These are phyloP conservation scores for Zizania latifolia DNA, from an alignment of 176 grass and related monocot species.

Conservation along the genomic window DNA sequence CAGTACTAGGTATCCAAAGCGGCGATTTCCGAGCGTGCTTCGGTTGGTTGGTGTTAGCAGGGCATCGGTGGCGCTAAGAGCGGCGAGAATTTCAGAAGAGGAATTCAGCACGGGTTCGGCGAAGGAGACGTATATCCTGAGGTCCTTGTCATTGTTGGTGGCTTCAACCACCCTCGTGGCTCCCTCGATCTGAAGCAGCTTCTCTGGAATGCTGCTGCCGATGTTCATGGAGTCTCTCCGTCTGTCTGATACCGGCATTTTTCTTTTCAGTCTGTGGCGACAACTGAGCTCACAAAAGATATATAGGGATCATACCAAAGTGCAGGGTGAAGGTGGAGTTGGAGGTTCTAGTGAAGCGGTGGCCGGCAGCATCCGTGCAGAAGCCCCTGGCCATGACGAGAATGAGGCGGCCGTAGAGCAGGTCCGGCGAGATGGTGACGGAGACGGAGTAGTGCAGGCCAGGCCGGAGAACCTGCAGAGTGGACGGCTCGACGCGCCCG, in stretches of 20 bases:
- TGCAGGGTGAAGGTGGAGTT: slow-evolving; percentile 75
- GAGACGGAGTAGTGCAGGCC: slow-evolving; percentile 48
- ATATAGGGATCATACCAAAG: slow-evolving; percentile 47
- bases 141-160: slow-evolving; percentile 44
- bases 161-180: slow-evolving; percentile 53
- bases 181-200: slow-evolving; percentile 58
- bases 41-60: slow-evolving; percentile 57
- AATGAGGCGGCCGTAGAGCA: slow-evolving; percentile 65
- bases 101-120: slow-evolving; percentile 74
- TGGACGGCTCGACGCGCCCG: slow-evolving; percentile 63
- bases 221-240: slow-evolving; percentile 61
- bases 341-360: slow-evolving; percentile 61
- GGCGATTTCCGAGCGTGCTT: slow-evolving; percentile 55
- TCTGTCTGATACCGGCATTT: no score
- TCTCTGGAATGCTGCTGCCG: slow-evolving; percentile 42
- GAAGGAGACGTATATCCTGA: slow-evolving; percentile 71
- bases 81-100: slow-evolving; percentile 48
- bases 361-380: slow-evolving; percentile 68
- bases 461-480: slow-evolving; percentile 47
- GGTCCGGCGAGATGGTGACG: slow-evolving; percentile 38
- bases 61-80: slow-evolving; percentile 40
- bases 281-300: no score
- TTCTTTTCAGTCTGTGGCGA: no score
- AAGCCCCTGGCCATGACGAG: slow-evolving; percentile 68
- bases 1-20: slow-evolving; percentile 73